Percentiles rank a stretch among this genome's conserved stretches.
phyloP scores from a whole-genome alignment of 2,329 filamentous ascomycete genomes.

The Fusarium palustre region DNA sequence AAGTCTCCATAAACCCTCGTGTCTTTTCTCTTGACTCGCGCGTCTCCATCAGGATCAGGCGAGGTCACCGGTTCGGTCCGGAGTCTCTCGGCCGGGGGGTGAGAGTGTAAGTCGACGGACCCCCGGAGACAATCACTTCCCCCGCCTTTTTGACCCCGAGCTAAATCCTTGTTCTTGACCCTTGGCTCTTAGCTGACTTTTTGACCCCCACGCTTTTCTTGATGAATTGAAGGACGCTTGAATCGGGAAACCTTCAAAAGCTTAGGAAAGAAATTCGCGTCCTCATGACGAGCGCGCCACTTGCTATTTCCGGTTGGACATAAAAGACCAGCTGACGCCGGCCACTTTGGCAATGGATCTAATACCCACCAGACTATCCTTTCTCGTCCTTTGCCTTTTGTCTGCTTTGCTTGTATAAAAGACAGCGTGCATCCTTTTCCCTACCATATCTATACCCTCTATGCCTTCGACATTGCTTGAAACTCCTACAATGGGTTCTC shows the following conservation, averaged over 20 bases:
- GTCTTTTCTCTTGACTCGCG: constrained; percentile 8
- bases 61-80: constrained; percentile 40
- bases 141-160: constrained; percentile 21
- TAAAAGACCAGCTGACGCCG: constrained; percentile 46
- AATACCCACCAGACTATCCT: constrained; percentile 10
- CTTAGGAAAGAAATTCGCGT: constrained; percentile 21
- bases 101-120: constrained; percentile 18
- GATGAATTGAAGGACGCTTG: neutral
- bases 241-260: constrained; percentile 11
- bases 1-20: constrained; percentile 13
- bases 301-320: constrained; percentile 26
- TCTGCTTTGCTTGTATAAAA: constrained; percentile 30
- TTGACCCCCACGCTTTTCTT: constrained; percentile 42
- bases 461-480: constrained; percentile 46
- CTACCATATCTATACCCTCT: constrained; percentile 5
- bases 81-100: constrained; percentile 44
- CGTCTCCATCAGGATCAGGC: neutral
- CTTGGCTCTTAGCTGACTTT: constrained; percentile 1
- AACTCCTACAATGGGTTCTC: constrained; percentile 44
- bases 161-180: constrained; percentile 6
- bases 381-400: constrained; percentile 9
- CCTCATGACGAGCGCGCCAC: constrained; percentile 45
- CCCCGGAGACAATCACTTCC: neutral
- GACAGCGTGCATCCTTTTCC: constrained; percentile 1
- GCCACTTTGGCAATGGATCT: constrained; percentile 18